Evolutionary conservation across 495 filamentous ascomycete species (phyloP).

Genomic region (Lophium mytilinum): DNA sequence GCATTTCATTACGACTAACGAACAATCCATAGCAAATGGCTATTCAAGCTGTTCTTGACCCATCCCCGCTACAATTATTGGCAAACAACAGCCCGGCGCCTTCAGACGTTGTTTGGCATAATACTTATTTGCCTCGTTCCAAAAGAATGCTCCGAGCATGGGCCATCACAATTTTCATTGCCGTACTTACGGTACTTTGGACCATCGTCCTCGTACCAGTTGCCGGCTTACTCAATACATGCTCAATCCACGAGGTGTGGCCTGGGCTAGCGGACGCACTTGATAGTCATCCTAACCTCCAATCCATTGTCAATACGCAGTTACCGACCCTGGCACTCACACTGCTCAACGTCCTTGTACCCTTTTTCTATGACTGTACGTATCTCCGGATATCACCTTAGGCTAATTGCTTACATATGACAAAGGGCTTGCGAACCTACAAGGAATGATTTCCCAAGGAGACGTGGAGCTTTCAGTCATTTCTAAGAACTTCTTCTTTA

Average conservation of each 20-base stretch:
- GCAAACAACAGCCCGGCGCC: conserved; percentile 82
- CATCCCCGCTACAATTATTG: conserved; percentile 73
- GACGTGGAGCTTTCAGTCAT: conserved; percentile 94
- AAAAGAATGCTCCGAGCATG: conserved; percentile 68
- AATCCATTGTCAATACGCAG: conserved; percentile 76
- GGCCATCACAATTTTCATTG: conserved; percentile 73
- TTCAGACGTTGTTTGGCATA: conserved; percentile 83
- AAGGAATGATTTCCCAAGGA: conserved; percentile 90
- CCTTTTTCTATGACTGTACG: conserved; percentile 87
- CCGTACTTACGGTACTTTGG: conserved; percentile 81
- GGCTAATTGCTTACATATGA: conserved; percentile 1
- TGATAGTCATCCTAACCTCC: conserved; percentile 53
- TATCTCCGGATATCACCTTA: background rate
- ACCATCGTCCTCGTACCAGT: conserved; percentile 73
- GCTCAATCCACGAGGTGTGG: conserved; percentile 64
- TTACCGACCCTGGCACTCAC: conserved; percentile 78
- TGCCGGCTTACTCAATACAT: conserved; percentile 66
- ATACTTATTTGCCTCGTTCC: conserved; percentile 76
- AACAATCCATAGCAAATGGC: conserved; percentile 63
- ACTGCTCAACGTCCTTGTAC: conserved; percentile 78
- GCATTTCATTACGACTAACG: background rate
- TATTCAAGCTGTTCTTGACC: conserved; percentile 84
- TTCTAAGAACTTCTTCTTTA: conserved; percentile 99
- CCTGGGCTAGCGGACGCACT: conserved; percentile 64
- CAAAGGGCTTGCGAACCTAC: conserved; percentile 65